Conservation (phyloP, 176 grass and related monocot genomes). For the Leersia perrieri region DNA sequence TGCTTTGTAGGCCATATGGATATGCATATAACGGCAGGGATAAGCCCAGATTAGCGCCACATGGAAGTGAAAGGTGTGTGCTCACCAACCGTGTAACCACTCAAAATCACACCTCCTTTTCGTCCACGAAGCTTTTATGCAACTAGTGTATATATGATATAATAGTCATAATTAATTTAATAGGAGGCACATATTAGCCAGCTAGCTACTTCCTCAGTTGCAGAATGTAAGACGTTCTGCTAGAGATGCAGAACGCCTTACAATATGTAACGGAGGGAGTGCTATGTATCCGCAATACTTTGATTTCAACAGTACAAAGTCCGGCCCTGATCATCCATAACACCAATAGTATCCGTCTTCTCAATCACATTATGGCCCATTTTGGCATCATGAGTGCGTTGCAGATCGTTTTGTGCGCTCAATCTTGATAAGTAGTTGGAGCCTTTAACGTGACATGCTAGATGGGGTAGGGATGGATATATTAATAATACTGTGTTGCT, state of each 20-base stretch:
- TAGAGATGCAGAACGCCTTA: no score
- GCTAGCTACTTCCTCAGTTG: no score
- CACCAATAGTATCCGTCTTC: no score
- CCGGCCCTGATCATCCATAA: no score
- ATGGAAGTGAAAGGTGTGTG: not conserved
- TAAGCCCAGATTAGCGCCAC: not conserved
- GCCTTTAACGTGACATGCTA: not conserved
- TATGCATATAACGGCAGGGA: not conserved
- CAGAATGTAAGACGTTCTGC: no score
- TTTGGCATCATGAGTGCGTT: not conserved
- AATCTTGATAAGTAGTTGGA: constrained; percentile 15
- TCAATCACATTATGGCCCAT: not conserved
- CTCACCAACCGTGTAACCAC: not conserved
- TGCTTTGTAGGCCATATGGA: not conserved
- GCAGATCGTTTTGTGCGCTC: not conserved
- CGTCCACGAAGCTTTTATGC: not conserved
- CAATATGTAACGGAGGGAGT: no score
- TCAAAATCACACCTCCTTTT: not conserved
- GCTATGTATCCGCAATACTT: no score
- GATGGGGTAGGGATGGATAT: not conserved
- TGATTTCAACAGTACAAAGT: not conserved
- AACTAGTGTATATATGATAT: not conserved
- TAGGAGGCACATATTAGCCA: not conserved
- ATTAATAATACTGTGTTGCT: not conserved
- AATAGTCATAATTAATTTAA: not conserved